Base-by-base conservation (phyloP, 2,329 filamentous ascomycete genomes). In the Tolypocladium paradoxum region DNA sequence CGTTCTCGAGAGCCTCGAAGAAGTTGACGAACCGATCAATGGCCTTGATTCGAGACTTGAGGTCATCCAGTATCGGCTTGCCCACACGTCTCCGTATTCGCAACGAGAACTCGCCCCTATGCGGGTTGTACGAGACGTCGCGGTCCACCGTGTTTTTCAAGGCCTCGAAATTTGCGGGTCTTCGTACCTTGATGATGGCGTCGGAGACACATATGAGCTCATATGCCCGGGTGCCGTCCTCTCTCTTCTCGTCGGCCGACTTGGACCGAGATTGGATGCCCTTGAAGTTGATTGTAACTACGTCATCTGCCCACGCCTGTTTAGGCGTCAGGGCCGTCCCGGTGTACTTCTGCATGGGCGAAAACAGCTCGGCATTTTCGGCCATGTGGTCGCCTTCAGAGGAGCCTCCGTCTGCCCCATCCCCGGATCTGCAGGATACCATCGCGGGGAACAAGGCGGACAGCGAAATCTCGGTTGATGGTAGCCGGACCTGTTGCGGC, bases 1-100 rank as follows among this genome's bases (percentile, higher is more conserved):
- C 74, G 56, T 74, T 72, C 52, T 81, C 73, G 56, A 91, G 78
- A 1, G 84, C 82, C 46, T 83, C 78, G 29, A 90, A 74, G 61
- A 88, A 88, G 45, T 79, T 78, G 38, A 89, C 83, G 31, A 93
- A 75, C 22, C 85, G 80, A 61, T 87, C 82, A 54, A 93, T 79
- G 14, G 83, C 79, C 58, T 81, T 77, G 47, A 90, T 72, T 31
- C 83, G 77, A 50, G 76, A 72, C 56, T 75, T 72, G 22, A 90
- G 73, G n/a, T 74, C 70, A 4, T 77, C 73, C 4, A 89, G 67
- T 16, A 85, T 75, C 1, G 82, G 73, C 46, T 74, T 70, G 22
- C 84, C 84, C 47, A 85, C 77, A 2, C 73, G 70, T 0, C 81
- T 77, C 11, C 77, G 74, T 37, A 89, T 70, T 8, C 77, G 74